Evolutionary conservation across 345 rosid genomes (phyloP), one percentile per base, ranked within the genome.

Genomic region (Luvunga scandens): DNA sequence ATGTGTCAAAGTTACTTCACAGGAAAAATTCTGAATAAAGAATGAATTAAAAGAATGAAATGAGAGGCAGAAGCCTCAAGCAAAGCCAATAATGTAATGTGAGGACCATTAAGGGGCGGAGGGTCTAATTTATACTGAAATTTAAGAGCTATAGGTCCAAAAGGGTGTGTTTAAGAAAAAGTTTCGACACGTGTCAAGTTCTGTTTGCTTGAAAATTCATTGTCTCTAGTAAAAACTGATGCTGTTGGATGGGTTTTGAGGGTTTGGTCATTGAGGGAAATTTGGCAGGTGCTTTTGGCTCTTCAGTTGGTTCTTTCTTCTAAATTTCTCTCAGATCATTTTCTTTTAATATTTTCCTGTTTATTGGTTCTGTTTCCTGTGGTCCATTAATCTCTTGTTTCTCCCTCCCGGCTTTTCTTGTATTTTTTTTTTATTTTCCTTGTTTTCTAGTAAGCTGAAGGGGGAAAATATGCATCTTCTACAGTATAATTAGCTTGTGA

Each of bases 181-280:
- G 33, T 72, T 72, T 16, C 2, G 82, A 84, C 94, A 87, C 87
- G 91, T 87, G 91, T 88, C 78, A 36, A 45, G 53, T 67, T 70
- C 31, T 60, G 56, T 84, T 84, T 83, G 88, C 84, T 78, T 82
- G 60, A 48, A 56, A 56, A 39, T 48, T 74, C 73, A 30, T 69
- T 75, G 12, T 27, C 75, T 56, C 28, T 39, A 21, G 39, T 9
- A 59, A 66, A 24, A 42, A 56, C 57, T 53, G 22, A 68, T 12
- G 38, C n/a, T 56, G 38, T 18, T 53, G 16, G 75, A 30, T n/a
- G 73, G 45, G 39, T 77, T 72, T 69, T 12, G 83, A 74, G 34
- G 77, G 56, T 59, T 57, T 69, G 73, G 66, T 7, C 53, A 24
- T 67, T 69, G 72, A 69, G 77, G 72, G 71, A 76, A 70, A 68